phyloP scores from a whole-genome alignment of 106 monocot genomes.

The Agapanthus africanus region DNA sequence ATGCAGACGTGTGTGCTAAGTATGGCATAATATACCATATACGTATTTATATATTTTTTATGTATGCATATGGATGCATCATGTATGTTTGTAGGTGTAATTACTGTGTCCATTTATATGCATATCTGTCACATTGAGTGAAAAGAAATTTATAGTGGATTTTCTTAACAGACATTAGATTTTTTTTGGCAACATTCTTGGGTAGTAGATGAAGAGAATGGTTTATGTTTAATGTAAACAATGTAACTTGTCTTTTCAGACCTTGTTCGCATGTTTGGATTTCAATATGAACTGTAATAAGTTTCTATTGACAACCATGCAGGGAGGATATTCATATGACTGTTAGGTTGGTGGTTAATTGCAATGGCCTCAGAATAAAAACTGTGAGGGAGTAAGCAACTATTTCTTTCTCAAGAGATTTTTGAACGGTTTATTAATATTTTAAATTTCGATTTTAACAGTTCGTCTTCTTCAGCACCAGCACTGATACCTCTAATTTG shows the following conservation, averaged over 20 bases:
- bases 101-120: too few relatives aligned
- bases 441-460: background rate
- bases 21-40: too few relatives aligned
- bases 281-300: background rate
- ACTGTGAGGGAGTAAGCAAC: conserved; percentile 64
- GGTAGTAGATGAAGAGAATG: background rate
- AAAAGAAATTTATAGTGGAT: too few relatives aligned
- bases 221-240: background rate
- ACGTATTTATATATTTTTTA: too few relatives aligned
- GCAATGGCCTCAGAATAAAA: conserved; percentile 77
- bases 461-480: background rate
- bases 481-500: background rate
- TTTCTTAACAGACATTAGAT: background rate
- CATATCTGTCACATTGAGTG: too few relatives aligned
- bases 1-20: too few relatives aligned
- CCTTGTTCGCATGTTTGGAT: background rate
- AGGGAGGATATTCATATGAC: conserved; percentile 97
- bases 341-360: conserved; percentile 88
- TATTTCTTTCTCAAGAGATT: background rate
- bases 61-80: too few relatives aligned
- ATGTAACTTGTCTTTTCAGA: background rate
- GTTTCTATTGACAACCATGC: conserved; percentile 15
- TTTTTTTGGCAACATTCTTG: background rate
- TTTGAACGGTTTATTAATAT: background rate
- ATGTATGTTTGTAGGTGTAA: too few relatives aligned